phyloP scores from a whole-genome alignment of 2,329 filamentous ascomycete species.

The Fusarium succisae region DNA sequence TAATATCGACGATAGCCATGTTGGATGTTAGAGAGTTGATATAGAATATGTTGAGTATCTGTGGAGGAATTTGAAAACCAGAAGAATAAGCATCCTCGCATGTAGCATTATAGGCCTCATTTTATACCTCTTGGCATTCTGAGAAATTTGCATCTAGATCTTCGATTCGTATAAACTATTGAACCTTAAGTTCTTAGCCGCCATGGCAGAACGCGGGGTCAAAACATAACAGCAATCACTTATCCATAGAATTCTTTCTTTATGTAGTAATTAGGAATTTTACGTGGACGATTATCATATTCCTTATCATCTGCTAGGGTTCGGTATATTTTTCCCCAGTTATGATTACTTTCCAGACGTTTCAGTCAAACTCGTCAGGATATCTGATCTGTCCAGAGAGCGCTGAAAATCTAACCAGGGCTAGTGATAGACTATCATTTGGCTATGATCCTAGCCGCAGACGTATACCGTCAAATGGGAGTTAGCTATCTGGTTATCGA shows the following conservation, averaged over 20 bases:
- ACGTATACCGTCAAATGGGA: neutral
- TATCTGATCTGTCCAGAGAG: neutral
- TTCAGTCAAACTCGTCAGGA: neutral
- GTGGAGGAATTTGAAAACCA: rapidly evolving
- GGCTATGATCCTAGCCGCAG: neutral
- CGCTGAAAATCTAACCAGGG: rapidly evolving
- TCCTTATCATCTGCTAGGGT: rapidly evolving
- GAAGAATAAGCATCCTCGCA: rapidly evolving
- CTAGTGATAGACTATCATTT: neutral
- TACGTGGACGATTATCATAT: rapidly evolving
- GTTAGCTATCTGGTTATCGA: rapidly evolving
- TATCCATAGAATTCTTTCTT: too few species aligned
- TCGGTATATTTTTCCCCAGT: rapidly evolving
- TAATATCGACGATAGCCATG: neutral
- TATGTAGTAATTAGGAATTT: too few species aligned
- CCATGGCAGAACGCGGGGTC: neutral
- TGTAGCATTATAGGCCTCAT: rapidly evolving
- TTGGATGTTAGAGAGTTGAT: rapidly evolving
- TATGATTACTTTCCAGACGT: rapidly evolving
- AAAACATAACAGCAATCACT: rapidly evolving
- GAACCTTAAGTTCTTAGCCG: neutral
- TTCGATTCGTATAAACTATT: neutral
- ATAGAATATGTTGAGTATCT: rapidly evolving
- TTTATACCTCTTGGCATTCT: neutral
- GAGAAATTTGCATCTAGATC: neutral